Evolutionary conservation across 202 grass and related monocot species (phyloP), one percentile per base, ranked within the genome.

Genomic region (Musa balbisiana): DNA sequence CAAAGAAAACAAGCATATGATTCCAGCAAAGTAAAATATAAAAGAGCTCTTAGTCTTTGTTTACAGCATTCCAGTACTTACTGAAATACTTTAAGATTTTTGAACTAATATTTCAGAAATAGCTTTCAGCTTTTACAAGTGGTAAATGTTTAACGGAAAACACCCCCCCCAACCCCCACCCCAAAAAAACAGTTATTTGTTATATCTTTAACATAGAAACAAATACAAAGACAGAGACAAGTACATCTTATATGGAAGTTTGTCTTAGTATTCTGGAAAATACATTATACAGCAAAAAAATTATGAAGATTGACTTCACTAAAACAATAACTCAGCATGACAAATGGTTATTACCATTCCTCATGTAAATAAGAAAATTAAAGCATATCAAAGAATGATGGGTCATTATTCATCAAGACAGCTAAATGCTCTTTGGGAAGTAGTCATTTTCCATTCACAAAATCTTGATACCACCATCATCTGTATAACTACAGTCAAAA

Each of bases 1-100:
- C 81, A 71, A 53, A 75, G 80, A 86, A 69, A 68, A 55, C 51
- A 43, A 43, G 90, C 92, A 43, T 43, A 76, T 51, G 49, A 52
- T 51, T 20, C 33, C 0, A 43, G 33, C 33, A 43, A 43, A 43
- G 33, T 51, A 69, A 15, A 10, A 68, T 43, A 29, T 49, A 20
- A 33, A 15, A 21, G 1, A 1, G 11, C 9, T 16, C 3, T 51
- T 51, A n/a, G 15, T 70, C 24, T 67, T 67, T 10, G 25, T 65
- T 65, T 25, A 24, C 22, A 65, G 25, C 20, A 11, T 65, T 24
- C 11, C 19, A 50, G 19, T 3, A 19, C 33, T 25, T 51, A 17
- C 29, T 51, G 17, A 16, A 51, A 49, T 25, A 25, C 9, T 26
- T 65, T 3, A 14, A 26, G 11, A n/a, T 25, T 33, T 33, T 25